Percentiles rank a stretch among this genome's conserved stretches.
Conservation (phyloP, 306 rosid species). For the Cucurbita argyrosperma region DNA sequence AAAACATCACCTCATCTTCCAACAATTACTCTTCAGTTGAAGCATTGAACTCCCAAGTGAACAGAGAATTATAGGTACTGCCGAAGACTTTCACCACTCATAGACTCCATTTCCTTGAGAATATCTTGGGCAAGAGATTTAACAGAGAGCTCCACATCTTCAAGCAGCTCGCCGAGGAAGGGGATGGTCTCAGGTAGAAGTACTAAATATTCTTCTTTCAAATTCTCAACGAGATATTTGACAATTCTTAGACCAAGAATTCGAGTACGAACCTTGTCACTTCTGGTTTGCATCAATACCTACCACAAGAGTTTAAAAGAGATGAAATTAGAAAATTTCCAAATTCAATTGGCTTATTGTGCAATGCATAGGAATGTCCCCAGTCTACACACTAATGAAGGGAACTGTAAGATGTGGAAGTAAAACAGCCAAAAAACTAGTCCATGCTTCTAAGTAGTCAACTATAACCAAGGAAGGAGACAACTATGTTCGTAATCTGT, state of each 20-base stretch:
- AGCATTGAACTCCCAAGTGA: neutral
- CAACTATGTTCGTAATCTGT: neutral
- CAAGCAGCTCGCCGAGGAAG: conserved; percentile 82
- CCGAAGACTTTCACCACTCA: conserved; percentile 68
- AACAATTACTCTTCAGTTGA: neutral
- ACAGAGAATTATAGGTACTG: conserved; percentile 30
- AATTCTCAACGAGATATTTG: conserved; percentile 51
- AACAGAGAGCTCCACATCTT: conserved; percentile 75
- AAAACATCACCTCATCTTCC: neutral
- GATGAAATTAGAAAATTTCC: neutral
- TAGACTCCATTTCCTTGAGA: conserved; percentile 61
- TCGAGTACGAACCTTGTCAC: conserved; percentile 53
- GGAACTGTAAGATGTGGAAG: neutral
- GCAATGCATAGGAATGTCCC: neutral
- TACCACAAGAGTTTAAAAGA: conserved; percentile 13
- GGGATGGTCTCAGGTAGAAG: conserved; percentile 80
- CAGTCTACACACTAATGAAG: neutral
- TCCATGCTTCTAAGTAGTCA: neutral
- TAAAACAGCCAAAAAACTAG: neutral
- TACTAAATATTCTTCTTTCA: conserved; percentile 77
- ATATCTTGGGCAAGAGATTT: conserved; percentile 74
- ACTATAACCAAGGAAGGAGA: neutral
- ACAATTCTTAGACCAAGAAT: conserved; percentile 61
- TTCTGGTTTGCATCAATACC: conserved; percentile 88
- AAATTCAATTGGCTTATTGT: too few species aligned